Evolutionary conservation across 1,284 basidiomycete species (phyloP).

Genomic region (Ganoderma lingzhi): DNA sequence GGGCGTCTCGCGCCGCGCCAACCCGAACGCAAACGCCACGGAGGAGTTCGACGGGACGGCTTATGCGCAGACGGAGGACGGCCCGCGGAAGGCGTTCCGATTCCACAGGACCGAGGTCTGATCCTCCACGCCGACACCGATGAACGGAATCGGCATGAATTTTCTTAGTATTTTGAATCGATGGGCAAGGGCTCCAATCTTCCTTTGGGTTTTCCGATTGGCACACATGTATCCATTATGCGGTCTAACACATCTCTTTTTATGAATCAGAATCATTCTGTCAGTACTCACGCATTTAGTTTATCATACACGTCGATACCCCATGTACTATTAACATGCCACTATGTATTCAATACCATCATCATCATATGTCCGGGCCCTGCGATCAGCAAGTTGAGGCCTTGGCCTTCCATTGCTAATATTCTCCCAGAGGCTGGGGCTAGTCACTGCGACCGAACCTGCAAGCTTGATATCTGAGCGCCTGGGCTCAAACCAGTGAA

Average conservation of each 20-base stretch:
- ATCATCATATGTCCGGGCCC: too few relatives aligned
- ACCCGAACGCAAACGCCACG: conserved; percentile 15
- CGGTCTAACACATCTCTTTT: not conserved
- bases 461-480: not conserved
- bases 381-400: too few relatives aligned
- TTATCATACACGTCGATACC: not conserved
- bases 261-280: too few relatives aligned
- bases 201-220: not conserved
- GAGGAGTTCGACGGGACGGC: conserved; percentile 7
- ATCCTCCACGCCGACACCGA: not conserved
- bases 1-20: conserved; percentile 15
- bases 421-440: too few relatives aligned
- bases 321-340: not conserved
- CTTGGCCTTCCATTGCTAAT: too few relatives aligned
- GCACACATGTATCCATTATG: not conserved
- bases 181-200: not conserved
- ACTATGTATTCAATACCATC: not conserved
- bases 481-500: not conserved
- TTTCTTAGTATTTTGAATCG: not conserved
- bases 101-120: conserved; percentile 17
- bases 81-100: conserved; percentile 19
- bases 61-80: conserved; percentile 5
- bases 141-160: conserved; percentile 3
- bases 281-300: not conserved
- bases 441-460: too few relatives aligned